Evolutionary conservation across 2,329 filamentous ascomycete species (phyloP).

Genomic region (Curvularia lunata): DNA sequence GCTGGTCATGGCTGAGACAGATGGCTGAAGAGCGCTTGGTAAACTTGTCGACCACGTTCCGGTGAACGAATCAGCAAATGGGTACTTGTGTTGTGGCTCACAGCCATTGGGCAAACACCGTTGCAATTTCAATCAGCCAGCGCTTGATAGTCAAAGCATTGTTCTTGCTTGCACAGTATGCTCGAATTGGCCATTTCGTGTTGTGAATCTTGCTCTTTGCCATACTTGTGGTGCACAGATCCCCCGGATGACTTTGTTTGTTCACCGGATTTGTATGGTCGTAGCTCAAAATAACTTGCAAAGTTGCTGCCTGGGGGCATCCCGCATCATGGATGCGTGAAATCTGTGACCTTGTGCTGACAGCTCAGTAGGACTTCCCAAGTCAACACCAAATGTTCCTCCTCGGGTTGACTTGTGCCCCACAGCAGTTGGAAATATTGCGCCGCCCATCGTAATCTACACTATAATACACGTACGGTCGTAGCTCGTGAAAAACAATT

Average conservation of each 20-base stretch:
- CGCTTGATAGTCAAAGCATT: background rate
- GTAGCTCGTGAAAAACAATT: background rate
- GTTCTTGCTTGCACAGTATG: background rate
- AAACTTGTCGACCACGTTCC: conserved; percentile 12
- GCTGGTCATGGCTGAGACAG: conserved; percentile 34
- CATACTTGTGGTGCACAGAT: conserved; percentile 1
- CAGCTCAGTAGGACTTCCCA: background rate
- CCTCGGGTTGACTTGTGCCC: background rate
- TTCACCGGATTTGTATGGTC: background rate
- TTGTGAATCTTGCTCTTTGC: background rate
- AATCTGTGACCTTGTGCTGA: background rate
- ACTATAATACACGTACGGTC: conserved; percentile 4
- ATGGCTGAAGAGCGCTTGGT: conserved; percentile 16
- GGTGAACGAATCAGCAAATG: conserved; percentile 15
- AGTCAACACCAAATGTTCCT: background rate
- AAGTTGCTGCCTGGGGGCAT: background rate
- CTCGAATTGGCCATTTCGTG: background rate
- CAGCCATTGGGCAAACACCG: conserved; percentile 16
- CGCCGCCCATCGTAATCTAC: conserved; percentile 5
- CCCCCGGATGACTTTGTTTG: background rate
- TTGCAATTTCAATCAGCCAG: background rate
- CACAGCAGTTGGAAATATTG: background rate
- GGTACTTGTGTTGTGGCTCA: conserved; percentile 1
- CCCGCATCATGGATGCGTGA: background rate
- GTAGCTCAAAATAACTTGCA: background rate